Percentiles rank a stretch among this genome's conserved stretches.
Evolutionary conservation across 345 rosid genomes (phyloP).

Genomic region (Aethionema arabicum): DNA sequence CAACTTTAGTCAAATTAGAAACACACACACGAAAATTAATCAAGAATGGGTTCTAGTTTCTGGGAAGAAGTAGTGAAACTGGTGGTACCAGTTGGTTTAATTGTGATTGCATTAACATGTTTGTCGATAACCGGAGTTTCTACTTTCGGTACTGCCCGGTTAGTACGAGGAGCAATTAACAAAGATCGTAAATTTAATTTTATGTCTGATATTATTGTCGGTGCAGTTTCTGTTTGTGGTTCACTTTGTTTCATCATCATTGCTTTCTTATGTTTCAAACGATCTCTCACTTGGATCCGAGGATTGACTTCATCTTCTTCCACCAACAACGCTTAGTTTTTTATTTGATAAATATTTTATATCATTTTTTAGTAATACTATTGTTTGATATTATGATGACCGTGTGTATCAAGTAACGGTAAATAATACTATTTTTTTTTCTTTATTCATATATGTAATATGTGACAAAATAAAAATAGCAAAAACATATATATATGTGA

Average conservation of each 20-base stretch:
- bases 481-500: too few species aligned
- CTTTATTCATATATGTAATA: too few species aligned
- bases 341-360: neutral
- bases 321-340: neutral
- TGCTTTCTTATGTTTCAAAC: neutral
- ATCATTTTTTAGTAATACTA: neutral
- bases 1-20: neutral
- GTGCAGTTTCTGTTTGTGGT: neutral
- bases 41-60: neutral
- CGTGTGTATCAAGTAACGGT: too few species aligned
- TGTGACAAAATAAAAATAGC: too few species aligned
- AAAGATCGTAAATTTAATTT: conserved; percentile 12
- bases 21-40: neutral
- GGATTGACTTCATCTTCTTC: neutral
- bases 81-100: conserved; percentile 3
- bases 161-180: neutral
- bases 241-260: neutral
- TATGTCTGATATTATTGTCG: conserved; percentile 1
- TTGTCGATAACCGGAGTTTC: neutral
- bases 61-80: conserved; percentile 19
- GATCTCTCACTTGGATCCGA: neutral
- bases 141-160: neutral
- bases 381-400: neutral
- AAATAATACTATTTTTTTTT: too few species aligned
- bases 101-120: conserved; percentile 7